These are phyloP conservation scores for Flaveria ramosissima DNA, from an alignment of 129 eudicot species.

Conservation along the genomic window DNA sequence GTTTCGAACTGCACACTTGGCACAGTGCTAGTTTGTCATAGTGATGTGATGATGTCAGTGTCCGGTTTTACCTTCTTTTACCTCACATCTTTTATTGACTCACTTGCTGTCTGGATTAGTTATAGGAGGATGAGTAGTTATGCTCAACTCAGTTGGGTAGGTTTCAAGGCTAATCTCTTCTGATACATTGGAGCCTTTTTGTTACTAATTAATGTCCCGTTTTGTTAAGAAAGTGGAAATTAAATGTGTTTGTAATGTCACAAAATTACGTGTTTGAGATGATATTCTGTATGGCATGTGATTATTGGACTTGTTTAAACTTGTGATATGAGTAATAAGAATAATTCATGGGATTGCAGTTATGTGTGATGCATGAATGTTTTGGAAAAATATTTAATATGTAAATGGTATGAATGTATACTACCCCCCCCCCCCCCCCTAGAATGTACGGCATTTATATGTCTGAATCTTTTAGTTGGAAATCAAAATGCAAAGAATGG, in stretches of 20 bases:
- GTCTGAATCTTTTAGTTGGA: too few relatives aligned
- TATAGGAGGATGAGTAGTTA: conserved; percentile 5
- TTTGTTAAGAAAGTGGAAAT: conserved; percentile 18
- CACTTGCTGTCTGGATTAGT: conserved; percentile 6
- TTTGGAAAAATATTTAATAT: too few relatives aligned
- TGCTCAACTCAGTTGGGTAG: conserved; percentile 2
- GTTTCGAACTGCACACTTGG: background rate
- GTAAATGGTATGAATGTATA: too few relatives aligned
- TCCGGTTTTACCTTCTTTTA: background rate
- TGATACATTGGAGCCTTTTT: background rate
- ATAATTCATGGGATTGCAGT: background rate
- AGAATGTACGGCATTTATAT: too few relatives aligned
- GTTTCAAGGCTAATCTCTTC: background rate
- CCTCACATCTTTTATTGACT: background rate
- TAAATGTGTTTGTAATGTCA: conserved; percentile 1
- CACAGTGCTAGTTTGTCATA: background rate
- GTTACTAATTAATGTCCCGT: background rate
- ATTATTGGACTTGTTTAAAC: conserved; percentile 15
- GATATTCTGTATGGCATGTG: background rate
- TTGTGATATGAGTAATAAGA: background rate
- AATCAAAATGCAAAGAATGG: too few relatives aligned
- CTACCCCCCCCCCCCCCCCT: too few relatives aligned
- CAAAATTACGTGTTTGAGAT: conserved; percentile 12
- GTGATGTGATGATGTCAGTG: conserved; percentile 2
- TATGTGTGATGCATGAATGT: background rate